Evolutionary conservation across 768 basidiomycete species (phyloP).

Genomic region (Hygrophorus pudorinus): DNA sequence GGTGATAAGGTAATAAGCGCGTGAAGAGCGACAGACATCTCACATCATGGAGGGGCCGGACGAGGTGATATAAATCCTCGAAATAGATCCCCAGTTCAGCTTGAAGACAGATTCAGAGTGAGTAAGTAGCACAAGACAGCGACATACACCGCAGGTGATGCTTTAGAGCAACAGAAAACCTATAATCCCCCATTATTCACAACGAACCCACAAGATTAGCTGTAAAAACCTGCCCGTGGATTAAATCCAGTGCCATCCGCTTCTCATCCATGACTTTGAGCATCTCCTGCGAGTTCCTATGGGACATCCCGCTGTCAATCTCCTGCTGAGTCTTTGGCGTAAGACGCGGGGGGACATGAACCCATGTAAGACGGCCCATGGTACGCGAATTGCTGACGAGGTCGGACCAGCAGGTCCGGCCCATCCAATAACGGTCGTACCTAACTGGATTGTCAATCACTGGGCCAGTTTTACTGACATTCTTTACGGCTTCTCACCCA

Average conservation of each 20-base stretch:
- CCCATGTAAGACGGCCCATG: constrained; percentile 48
- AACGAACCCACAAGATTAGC: background rate
- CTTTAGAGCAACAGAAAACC: constrained; percentile 48
- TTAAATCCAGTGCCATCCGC: constrained; percentile 43
- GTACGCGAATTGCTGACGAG: constrained; percentile 40
- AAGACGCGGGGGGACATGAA: constrained; percentile 45
- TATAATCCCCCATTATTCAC: constrained; percentile 11
- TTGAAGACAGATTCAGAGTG: constrained; percentile 10
- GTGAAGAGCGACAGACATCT: constrained; percentile 6
- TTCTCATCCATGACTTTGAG: constrained; percentile 53
- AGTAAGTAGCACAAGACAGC: background rate
- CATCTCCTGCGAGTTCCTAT: constrained; percentile 31
- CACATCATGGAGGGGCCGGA: constrained; percentile 48
- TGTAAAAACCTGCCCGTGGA: constrained; percentile 39
- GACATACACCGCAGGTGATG: constrained; percentile 47
- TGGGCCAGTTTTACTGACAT: background rate
- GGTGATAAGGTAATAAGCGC: background rate
- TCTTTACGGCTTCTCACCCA: constrained; percentile 28
- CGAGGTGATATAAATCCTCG: constrained; percentile 48
- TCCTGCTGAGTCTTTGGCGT: constrained; percentile 31
- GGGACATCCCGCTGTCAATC: constrained; percentile 17
- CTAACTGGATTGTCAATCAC: constrained; percentile 16
- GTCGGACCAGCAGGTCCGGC: constrained; percentile 47
- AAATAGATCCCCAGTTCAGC: constrained; percentile 54
- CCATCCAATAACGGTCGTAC: constrained; percentile 58